Evolutionary conservation across 305 asterid species (phyloP).

Genomic region (Solanum hybrid): DNA sequence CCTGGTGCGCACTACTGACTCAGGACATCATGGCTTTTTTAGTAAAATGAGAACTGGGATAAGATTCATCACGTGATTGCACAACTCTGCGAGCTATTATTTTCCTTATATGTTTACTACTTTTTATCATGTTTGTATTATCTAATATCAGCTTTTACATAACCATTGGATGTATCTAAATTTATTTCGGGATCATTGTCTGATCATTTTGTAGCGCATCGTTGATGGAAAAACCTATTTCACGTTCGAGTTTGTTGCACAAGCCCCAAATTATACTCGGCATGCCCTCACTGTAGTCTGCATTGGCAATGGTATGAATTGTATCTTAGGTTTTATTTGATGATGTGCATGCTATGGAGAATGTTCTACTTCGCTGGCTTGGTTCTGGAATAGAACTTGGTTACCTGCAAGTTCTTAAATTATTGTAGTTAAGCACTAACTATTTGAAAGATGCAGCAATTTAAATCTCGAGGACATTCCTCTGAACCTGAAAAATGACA

Average conservation of each 20-base stretch:
- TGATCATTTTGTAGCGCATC: conserved; percentile 44
- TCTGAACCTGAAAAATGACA: background rate
- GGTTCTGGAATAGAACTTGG: background rate
- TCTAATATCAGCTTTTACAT: background rate
- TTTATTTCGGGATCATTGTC: conserved; percentile 2
- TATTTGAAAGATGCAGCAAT: background rate
- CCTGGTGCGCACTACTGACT: background rate
- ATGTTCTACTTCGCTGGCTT: background rate
- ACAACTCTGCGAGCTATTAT: background rate
- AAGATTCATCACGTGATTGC: background rate
- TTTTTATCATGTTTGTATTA: background rate
- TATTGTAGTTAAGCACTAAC: background rate
- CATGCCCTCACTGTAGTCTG: conserved; percentile 77
- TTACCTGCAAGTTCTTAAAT: background rate
- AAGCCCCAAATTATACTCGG: conserved; percentile 79
- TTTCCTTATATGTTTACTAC: background rate
- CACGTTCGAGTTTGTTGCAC: conserved; percentile 62
- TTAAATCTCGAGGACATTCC: background rate
- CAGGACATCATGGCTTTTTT: background rate
- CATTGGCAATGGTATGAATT: conserved; percentile 60
- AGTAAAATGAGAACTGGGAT: background rate
- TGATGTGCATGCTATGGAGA: background rate
- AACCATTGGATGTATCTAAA: background rate
- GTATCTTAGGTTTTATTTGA: background rate
- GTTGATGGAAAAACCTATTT: conserved; percentile 69